Evolutionary conservation across 306 rosid genomes (phyloP), one percentile per base, ranked within the genome.

Genomic region (Cicer chorassanicum): DNA sequence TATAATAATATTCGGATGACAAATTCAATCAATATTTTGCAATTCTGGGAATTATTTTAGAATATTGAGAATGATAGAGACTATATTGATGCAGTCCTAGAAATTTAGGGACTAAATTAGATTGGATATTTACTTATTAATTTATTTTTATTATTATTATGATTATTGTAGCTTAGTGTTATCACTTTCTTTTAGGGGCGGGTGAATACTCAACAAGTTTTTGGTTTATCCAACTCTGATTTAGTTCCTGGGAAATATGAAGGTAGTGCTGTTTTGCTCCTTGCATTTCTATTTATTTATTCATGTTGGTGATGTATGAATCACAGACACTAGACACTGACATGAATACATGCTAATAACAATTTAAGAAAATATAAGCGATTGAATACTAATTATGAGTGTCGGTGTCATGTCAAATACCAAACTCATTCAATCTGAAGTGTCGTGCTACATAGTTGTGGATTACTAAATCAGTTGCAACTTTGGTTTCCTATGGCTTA

Each of bases 241-340:
- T 87, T 94, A 82, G 89, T 90, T 79, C 96, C 98, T 1, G 96
- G 98, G 41, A 88, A 90, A 85, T 94, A 94, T 72, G 97, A 94
- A 94, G 98, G 85, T 82, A 36, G 13, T 70, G 44, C 1, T 61
- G 50, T 70, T 76, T 82, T 78, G 39, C 45, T 48, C 77, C 68
- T 75, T 54, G 68, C 34, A 38, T 49, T 83, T 65, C 51, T 68
- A 54, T 74, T 62, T 53, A 8, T 81, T 50, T 57, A 3, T 60
- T 74, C 39, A 45, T 49, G 21, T 56, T 65, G 45, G 29, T 62
- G 36, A 24, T 1, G 1, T 60, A 60, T 36, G 44, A 34, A 60
- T 1, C 43, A 60, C 44, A 34, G 10, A 29, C 43, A 34, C 6
- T 1, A 1, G 24, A 16, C 34, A 54, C 60, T 1, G 11, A 6